phyloP scores from a whole-genome alignment of 805 yeast genomes.

The Pichia californica region DNA sequence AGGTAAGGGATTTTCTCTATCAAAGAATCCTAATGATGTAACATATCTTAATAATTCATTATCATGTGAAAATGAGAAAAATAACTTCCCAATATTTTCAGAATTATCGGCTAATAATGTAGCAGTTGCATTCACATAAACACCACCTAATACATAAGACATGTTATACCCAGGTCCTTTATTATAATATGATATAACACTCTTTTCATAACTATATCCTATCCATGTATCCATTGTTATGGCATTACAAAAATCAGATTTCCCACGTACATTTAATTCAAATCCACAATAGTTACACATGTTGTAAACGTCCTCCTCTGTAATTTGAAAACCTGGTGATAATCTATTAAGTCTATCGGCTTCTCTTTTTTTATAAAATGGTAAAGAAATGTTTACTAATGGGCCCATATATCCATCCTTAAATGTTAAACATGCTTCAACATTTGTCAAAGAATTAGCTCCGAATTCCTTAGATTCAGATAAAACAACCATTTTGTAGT shows the following conservation, averaged over 20 bases:
- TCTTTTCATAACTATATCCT: neutral
- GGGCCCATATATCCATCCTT: neutral
- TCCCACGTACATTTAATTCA: neutral
- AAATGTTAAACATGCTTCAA: neutral
- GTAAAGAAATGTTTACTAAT: too few species aligned
- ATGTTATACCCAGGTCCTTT: neutral
- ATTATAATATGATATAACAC: too few species aligned
- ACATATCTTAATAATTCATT: constrained; percentile 50
- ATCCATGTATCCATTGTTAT: neutral
- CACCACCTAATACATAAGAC: neutral
- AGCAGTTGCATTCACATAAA: neutral
- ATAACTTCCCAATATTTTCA: constrained; percentile 31
- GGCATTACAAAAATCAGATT: neutral
- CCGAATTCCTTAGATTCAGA: neutral
- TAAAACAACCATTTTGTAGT: neutral
- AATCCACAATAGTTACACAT: neutral
- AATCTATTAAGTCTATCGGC: neutral
- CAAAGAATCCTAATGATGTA: constrained; percentile 54
- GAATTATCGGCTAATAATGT: constrained; percentile 27
- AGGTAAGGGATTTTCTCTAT: constrained; percentile 35
- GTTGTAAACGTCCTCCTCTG: neutral
- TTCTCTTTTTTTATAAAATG: neutral
- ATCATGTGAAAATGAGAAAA: constrained; percentile 69
- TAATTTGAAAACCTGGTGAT: neutral
- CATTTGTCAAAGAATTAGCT: neutral